A percentile compares a stretch with the other conserved stretches of the same genome.
Conservation (phyloP, 116 monocot species). For the Iris pallida region DNA sequence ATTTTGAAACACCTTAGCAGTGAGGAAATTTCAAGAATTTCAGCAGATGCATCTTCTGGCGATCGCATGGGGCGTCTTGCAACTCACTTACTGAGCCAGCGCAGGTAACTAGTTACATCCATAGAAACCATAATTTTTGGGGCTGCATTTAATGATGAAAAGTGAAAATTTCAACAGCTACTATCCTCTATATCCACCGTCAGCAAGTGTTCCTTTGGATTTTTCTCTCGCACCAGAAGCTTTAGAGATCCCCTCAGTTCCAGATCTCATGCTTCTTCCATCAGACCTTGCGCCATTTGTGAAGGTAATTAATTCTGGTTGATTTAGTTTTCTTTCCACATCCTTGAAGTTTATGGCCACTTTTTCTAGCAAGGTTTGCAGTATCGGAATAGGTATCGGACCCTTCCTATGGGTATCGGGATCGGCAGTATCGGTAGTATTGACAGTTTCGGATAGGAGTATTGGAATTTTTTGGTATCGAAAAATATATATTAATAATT, state of each 20-base stretch:
- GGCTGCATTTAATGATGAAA: not conserved
- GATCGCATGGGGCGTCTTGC: conserved; percentile 83
- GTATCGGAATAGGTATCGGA: too few species aligned
- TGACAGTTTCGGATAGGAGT: too few species aligned
- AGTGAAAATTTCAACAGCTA: conserved; percentile 40
- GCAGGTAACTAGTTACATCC: conserved; percentile 33
- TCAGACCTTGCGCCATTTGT: conserved; percentile 91
- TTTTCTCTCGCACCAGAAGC: conserved; percentile 81
- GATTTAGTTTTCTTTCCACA: not conserved
- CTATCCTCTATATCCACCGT: conserved; percentile 87
- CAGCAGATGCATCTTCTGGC: conserved; percentile 30
- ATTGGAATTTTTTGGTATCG: too few species aligned
- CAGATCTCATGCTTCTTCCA: conserved; percentile 73
- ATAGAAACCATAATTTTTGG: not conserved
- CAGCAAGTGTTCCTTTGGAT: conserved; percentile 65
- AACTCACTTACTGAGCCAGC: conserved; percentile 66
- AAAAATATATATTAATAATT: too few species aligned
- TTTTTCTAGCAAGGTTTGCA: too few species aligned
- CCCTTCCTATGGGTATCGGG: too few species aligned
- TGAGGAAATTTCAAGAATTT: conserved; percentile 74
- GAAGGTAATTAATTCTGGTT: conserved; percentile 46
- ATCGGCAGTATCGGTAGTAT: too few species aligned
- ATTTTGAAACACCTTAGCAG: conserved; percentile 88
- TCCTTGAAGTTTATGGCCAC: not conserved
- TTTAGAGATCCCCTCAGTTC: conserved; percentile 50